A percentile compares a stretch with the other conserved stretches of the same genome.
phyloP scores from a whole-genome alignment of 306 rosid species.

The Casuarina equisetifolia region DNA sequence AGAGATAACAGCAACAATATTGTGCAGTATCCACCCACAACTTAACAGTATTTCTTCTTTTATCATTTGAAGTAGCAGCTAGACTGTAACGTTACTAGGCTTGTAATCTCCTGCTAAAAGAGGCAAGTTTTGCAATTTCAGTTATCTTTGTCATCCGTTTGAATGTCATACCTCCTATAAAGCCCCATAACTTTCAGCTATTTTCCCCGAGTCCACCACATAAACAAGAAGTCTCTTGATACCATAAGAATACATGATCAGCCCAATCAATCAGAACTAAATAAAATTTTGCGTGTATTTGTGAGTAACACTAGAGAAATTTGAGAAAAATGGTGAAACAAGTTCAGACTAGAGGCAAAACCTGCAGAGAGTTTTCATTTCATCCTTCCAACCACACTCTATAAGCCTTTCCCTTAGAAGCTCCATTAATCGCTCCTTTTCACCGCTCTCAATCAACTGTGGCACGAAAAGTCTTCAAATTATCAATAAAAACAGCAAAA shows the following conservation, averaged over 20 bases:
- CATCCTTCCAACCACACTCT: slow-evolving; percentile 98
- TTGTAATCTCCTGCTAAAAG: background rate
- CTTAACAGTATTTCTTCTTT: background rate
- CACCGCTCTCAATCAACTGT: slow-evolving; percentile 86
- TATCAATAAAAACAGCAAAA: slow-evolving; percentile 2
- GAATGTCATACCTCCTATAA: background rate
- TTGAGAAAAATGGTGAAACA: background rate
- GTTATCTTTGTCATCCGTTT: background rate
- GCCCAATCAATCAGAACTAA: background rate
- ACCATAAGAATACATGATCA: background rate
- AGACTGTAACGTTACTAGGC: background rate
- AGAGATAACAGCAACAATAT: background rate
- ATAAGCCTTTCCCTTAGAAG: slow-evolving; percentile 89
- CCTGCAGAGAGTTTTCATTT: slow-evolving; percentile 95
- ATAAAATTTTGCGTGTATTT: background rate
- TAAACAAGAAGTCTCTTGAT: background rate
- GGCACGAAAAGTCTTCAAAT: slow-evolving; percentile 5
- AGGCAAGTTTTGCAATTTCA: background rate
- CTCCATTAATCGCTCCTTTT: slow-evolving; percentile 84
- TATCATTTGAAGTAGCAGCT: background rate
- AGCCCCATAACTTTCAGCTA: background rate
- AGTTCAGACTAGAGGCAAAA: slow-evolving; percentile 13
- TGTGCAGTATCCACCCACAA: background rate
- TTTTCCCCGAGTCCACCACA: background rate
- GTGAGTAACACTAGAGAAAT: background rate